Evolutionary conservation across 1,139 yeast genomes (phyloP).

Genomic region (Candida sp.): DNA sequence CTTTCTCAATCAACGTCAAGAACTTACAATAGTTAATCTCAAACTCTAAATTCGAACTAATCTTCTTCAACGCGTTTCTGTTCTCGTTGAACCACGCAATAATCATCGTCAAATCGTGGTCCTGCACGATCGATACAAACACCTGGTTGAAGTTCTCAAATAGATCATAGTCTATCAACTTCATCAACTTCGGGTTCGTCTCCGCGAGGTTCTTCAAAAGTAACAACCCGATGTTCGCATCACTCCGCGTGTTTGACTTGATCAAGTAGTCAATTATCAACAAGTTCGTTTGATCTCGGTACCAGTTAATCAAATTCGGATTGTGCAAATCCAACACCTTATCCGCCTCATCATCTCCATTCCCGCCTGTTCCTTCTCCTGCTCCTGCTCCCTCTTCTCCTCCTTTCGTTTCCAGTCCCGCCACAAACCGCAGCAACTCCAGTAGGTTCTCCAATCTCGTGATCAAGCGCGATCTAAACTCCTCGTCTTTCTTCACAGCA

Average conservation of each 20-base stretch:
- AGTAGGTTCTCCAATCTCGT: constrained; percentile 48
- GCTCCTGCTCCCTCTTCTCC: too few relatives aligned
- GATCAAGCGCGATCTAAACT: constrained; percentile 50
- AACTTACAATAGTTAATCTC: constrained; percentile 80
- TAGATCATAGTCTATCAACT: constrained; percentile 62
- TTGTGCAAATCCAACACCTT: constrained; percentile 40
- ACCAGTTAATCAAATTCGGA: constrained; percentile 55
- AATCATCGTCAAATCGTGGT: constrained; percentile 59
- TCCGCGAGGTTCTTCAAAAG: constrained; percentile 40
- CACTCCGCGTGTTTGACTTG: constrained; percentile 40
- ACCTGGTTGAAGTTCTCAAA: constrained; percentile 52
- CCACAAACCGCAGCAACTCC: constrained; percentile 27
- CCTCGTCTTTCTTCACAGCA: constrained; percentile 52
- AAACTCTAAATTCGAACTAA: constrained; percentile 63
- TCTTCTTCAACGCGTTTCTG: constrained; percentile 56
- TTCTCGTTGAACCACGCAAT: constrained; percentile 81
- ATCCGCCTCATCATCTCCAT: constrained; percentile 11
- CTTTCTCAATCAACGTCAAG: constrained; percentile 61
- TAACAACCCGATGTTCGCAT: constrained; percentile 44
- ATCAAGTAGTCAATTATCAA: constrained; percentile 62
- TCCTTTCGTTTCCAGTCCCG: too few relatives aligned
- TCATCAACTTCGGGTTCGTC: constrained; percentile 38
- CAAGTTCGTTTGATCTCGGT: constrained; percentile 62
- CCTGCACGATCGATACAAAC: constrained; percentile 54
- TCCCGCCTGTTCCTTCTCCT: not conserved